A percentile compares a stretch with the other conserved stretches of the same genome.
phyloP scores from a whole-genome alignment of 345 rosid genomes.

The Viola odorata region DNA sequence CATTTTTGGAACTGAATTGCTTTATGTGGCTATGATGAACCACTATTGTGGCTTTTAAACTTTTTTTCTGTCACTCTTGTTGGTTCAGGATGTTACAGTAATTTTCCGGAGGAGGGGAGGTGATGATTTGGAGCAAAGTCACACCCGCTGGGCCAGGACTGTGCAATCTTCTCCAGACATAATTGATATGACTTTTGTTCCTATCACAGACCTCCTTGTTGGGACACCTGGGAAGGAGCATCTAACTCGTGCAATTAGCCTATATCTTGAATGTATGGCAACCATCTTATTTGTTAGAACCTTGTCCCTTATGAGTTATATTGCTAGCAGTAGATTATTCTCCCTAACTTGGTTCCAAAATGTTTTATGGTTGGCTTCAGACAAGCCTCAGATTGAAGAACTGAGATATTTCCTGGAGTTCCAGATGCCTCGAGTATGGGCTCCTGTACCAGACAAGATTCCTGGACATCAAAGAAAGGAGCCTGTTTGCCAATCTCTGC shows the following conservation, averaged over 20 bases:
- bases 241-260: constrained; percentile 53
- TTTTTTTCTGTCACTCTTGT: constrained; percentile 11
- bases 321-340: constrained; percentile 2
- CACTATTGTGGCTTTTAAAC: constrained; percentile 6
- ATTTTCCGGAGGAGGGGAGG: constrained; percentile 77
- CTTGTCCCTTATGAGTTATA: constrained; percentile 2
- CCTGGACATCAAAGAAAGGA: constrained; percentile 71
- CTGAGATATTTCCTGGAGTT: constrained; percentile 69
- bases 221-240: constrained; percentile 61
- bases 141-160: constrained; percentile 50
- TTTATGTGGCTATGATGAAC: neutral
- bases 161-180: constrained; percentile 62
- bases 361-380: constrained; percentile 31
- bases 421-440: constrained; percentile 65
- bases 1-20: neutral
- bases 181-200: constrained; percentile 62
- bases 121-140: constrained; percentile 68
- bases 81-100: constrained; percentile 62
- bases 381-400: constrained; percentile 71
- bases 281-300: neutral
- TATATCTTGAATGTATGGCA: constrained; percentile 64
- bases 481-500: constrained; percentile 71
- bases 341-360: constrained; percentile 1
- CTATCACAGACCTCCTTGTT: constrained; percentile 52
- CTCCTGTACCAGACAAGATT: constrained; percentile 50